Evolutionary conservation across 1,139 yeast genomes (phyloP).

Genomic region (Blastobotrys malaysiensis): DNA sequence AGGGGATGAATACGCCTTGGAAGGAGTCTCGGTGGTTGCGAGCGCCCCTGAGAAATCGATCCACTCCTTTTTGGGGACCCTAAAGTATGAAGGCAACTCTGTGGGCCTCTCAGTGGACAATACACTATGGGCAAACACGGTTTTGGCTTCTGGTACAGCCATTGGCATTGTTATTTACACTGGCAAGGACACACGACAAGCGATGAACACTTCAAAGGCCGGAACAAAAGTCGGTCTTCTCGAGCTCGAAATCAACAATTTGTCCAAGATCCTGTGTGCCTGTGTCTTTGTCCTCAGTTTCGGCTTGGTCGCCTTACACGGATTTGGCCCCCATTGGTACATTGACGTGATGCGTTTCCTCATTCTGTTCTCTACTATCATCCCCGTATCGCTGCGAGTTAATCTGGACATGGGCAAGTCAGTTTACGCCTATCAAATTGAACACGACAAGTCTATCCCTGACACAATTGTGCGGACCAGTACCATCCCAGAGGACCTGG

Average conservation of each 20-base stretch:
- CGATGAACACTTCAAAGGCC: constrained; percentile 82
- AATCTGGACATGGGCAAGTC: constrained; percentile 93
- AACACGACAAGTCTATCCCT: constrained; percentile 73
- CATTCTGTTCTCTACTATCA: constrained; percentile 88
- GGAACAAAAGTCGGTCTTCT: constrained; percentile 89
- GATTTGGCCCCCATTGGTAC: constrained; percentile 77
- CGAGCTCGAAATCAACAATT: constrained; percentile 82
- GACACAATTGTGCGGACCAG: constrained; percentile 93
- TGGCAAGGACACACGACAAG: constrained; percentile 89
- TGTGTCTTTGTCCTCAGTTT: constrained; percentile 78
- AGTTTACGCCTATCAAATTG: constrained; percentile 92
- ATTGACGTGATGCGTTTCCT: constrained; percentile 84
- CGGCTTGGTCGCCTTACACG: constrained; percentile 71
- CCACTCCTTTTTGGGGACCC: constrained; percentile 71
- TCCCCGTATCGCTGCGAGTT: constrained; percentile 92
- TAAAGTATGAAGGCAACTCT: constrained; percentile 43
- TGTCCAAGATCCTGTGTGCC: constrained; percentile 82
- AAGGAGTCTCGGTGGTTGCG: constrained; percentile 54
- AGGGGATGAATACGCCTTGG: constrained; percentile 41
- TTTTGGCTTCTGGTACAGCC: constrained; percentile 88
- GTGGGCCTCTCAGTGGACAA: constrained; percentile 80
- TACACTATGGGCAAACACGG: constrained; percentile 97
- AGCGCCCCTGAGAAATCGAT: constrained; percentile 80
- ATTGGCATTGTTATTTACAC: constrained; percentile 86
- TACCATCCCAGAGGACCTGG: constrained; percentile 96